These are phyloP conservation scores for Yamadazyma endophytica DNA, from an alignment of 805 yeast species.

Conservation along the genomic window DNA sequence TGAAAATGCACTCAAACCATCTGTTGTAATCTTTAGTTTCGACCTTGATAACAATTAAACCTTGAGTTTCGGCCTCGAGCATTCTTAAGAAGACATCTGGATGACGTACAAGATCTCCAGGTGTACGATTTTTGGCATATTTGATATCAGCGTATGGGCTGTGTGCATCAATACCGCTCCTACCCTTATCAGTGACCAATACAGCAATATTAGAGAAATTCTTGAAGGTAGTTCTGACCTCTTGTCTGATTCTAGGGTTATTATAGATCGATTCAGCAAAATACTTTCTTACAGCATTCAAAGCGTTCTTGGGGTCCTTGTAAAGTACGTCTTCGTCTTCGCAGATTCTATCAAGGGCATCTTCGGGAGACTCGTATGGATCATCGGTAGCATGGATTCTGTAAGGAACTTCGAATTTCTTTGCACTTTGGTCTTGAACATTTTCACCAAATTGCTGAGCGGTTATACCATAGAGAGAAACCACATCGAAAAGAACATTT, in stretches of 20 bases:
- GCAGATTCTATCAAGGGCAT: constrained; percentile 45
- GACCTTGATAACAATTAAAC: constrained; percentile 64
- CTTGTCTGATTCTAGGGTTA: constrained; percentile 74
- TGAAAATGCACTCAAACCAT: constrained; percentile 40
- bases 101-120: constrained; percentile 63
- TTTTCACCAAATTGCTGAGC: constrained; percentile 82
- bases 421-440: constrained; percentile 56
- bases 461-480: constrained; percentile 70
- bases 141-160: constrained; percentile 87
- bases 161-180: constrained; percentile 67
- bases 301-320: constrained; percentile 56
- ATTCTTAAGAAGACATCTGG: constrained; percentile 86
- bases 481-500: constrained; percentile 61
- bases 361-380: constrained; percentile 55
- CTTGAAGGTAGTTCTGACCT: constrained; percentile 59
- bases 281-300: constrained; percentile 69
- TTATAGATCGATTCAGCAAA: constrained; percentile 77
- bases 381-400: constrained; percentile 74
- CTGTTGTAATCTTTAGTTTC: constrained; percentile 41
- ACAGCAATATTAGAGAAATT: constrained; percentile 67
- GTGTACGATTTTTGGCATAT: constrained; percentile 78
- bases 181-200: constrained; percentile 70
- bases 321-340: constrained; percentile 49
- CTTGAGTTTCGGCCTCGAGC: constrained; percentile 85
- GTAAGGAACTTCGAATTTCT: constrained; percentile 38